Base-by-base conservation (phyloP, 495 filamentous ascomycete species). In the Astrocystis sublimbata region DNA sequence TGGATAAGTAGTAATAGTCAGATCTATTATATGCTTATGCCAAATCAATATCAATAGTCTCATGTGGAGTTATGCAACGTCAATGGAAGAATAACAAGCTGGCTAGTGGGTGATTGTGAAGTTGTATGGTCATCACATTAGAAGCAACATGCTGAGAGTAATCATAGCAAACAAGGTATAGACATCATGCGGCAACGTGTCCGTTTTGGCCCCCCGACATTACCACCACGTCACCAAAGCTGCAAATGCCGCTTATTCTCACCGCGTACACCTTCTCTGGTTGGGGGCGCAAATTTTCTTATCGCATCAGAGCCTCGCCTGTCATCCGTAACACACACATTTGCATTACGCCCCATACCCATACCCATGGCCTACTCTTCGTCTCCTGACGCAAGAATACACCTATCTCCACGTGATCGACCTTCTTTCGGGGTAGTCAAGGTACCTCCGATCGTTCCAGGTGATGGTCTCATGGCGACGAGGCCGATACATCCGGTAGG, bases 321-420 rank as follows among this genome's bases (percentile, higher is more conserved):
- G n/a, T n/a, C 19, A 38, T 21, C 10, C 7, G 36, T 53, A 35
- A 19, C 9, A n/a, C 31, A 6, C 28, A 24, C 3, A 19, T 19
- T 7, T 2, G 12, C 45, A 28, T n/a, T n/a, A 3, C 2, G 9
- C 4, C 4, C 24, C 23, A 35, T 15, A 26, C 3, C 28, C 3
- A n/a, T 35, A n/a, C n/a, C 28, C 15, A 35, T 13, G 12, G 33
- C 31, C 33, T 8, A 6, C 10, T 23, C 24, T 38, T 30, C 15
- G 46, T 31, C 3, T n/a, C 7, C 2, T 28, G n/a, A 6, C 5
- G 35, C 8, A 7, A 0, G 0, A 17, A 15, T 2, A 3, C 26
- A 3, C 8, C 30, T 56, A 49, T 41, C 46, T 26, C 64, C 64
- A 71, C 17, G 23, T 43, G n/a, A 71, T 24, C 0, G 49, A 1